phyloP scores from a whole-genome alignment of 148 eudicot species.

The Camellia lanceoleosa region DNA sequence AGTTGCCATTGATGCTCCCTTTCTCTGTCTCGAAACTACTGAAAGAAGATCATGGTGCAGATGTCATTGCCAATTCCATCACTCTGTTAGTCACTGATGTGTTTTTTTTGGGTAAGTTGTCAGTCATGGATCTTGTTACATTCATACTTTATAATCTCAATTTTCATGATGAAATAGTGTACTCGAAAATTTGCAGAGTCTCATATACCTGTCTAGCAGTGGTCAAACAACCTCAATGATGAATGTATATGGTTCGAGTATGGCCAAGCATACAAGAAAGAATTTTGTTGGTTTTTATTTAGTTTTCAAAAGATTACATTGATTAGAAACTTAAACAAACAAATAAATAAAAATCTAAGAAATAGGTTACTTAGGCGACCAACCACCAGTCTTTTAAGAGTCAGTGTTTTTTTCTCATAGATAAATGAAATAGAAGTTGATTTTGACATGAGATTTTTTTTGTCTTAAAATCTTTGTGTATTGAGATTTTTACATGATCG shows the following conservation, averaged over 20 bases:
- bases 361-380: not conserved
- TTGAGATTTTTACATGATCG: too few relatives aligned
- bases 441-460: too few relatives aligned
- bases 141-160: conserved; percentile 2
- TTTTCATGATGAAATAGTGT: not conserved
- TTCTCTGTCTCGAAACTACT: not conserved
- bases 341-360: not conserved
- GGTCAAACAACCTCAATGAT: not conserved
- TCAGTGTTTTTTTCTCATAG: too few relatives aligned
- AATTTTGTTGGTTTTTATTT: not conserved
- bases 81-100: not conserved
- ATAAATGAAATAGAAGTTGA: too few relatives aligned
- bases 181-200: not conserved
- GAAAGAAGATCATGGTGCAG: conserved; percentile 1
- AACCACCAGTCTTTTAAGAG: not conserved
- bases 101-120: not conserved
- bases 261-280: not conserved
- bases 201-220: not conserved
- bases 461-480: too few relatives aligned
- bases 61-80: not conserved
- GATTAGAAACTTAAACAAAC: not conserved
- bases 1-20: not conserved
- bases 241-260: too few relatives aligned
- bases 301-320: not conserved
- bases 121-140: not conserved